A percentile compares a stretch with the other conserved stretches of the same genome.
Evolutionary conservation across 1,139 yeast species (phyloP).

Genomic region (Saccharomyces hybrid): DNA sequence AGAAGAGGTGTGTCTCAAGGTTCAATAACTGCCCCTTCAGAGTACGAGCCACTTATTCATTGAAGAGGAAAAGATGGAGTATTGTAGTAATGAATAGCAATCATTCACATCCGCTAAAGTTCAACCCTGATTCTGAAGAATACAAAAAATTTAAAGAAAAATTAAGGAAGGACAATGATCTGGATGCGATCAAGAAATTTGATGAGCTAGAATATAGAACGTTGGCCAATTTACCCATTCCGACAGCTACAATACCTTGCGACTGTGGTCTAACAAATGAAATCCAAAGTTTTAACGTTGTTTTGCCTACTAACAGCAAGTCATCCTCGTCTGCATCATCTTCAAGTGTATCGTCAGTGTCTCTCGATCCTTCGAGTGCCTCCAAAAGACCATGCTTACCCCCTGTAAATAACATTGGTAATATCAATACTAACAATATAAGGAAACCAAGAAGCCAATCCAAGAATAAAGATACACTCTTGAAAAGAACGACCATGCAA

Average conservation of each 20-base stretch:
- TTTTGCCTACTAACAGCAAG: constrained; percentile 22
- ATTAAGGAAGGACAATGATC: constrained; percentile 23
- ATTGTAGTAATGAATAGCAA: constrained; percentile 50
- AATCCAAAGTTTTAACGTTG: constrained; percentile 29
- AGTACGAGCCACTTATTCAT: constrained; percentile 57
- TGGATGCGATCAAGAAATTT: constrained; percentile 30
- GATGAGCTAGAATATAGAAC: constrained; percentile 32
- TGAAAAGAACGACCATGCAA: background rate
- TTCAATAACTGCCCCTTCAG: constrained; percentile 55
- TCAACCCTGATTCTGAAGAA: constrained; percentile 31
- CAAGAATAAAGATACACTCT: background rate
- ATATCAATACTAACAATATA: background rate
- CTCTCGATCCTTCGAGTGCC: background rate
- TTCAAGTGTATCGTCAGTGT: background rate
- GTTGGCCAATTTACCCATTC: constrained; percentile 28
- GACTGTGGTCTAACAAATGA: constrained; percentile 34
- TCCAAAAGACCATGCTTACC: background rate
- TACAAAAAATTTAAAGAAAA: constrained; percentile 30
- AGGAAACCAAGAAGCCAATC: background rate
- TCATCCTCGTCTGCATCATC: background rate
- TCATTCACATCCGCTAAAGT: constrained; percentile 37
- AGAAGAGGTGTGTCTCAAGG: constrained; percentile 30
- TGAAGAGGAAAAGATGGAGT: constrained; percentile 50
- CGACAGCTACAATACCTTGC: constrained; percentile 28
- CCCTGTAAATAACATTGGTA: background rate